phyloP scores from a whole-genome alignment of 257 asterid genomes.

The Rhazya stricta region DNA sequence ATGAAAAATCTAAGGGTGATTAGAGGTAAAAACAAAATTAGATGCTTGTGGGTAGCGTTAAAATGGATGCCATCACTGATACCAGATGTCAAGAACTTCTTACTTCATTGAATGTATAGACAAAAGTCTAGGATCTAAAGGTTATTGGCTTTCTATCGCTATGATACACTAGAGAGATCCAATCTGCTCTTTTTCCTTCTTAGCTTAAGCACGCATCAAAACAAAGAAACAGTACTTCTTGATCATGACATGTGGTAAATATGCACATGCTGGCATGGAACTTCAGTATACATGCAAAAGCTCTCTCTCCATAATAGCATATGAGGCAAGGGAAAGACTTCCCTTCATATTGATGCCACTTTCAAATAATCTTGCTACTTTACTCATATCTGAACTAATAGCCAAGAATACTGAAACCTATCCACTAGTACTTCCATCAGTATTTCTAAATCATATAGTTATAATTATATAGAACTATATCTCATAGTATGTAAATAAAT shows the following conservation, averaged over 20 bases:
- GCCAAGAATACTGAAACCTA: neutral
- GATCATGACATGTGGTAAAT: neutral
- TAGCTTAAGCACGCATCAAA: neutral
- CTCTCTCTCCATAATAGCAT: neutral
- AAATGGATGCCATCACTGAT: neutral
- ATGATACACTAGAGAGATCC: neutral
- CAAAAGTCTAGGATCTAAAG: neutral
- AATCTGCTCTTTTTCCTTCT: neutral
- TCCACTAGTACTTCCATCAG: neutral
- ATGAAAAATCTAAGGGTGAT: neutral
- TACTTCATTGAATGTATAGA: neutral
- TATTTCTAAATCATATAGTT: too few species aligned
- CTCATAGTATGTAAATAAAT: neutral
- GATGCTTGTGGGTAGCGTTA: neutral
- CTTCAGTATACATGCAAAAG: neutral
- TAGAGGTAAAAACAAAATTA: neutral
- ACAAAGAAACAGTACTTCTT: neutral
- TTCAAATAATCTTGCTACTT: neutral
- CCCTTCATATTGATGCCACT: neutral
- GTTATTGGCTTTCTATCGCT: neutral
- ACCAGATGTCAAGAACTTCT: neutral
- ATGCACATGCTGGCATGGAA: too few species aligned
- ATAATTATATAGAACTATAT: neutral
- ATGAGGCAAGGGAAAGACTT: neutral
- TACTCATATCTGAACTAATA: neutral